phyloP scores from a whole-genome alignment of 2,329 filamentous ascomycete species.

The Apiospora sp. region DNA sequence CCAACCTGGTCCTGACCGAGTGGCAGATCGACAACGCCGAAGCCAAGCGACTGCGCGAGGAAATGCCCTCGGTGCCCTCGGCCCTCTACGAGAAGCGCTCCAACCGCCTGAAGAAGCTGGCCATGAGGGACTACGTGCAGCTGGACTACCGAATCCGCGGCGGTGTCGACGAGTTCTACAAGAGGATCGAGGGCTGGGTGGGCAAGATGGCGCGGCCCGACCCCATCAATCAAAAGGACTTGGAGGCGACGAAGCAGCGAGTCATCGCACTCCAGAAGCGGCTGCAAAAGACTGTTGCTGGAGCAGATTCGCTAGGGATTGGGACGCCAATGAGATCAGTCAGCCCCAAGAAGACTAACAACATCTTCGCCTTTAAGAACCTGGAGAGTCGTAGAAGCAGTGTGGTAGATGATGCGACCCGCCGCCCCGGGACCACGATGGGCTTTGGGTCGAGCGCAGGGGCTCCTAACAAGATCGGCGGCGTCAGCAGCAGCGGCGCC shows the following conservation, averaged over 20 bases:
- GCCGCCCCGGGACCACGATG: too few relatives aligned
- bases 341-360: neutral
- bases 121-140: slow-evolving; percentile 33
- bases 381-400: neutral
- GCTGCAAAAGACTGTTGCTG: neutral
- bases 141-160: slow-evolving; percentile 33
- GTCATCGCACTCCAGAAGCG: neutral
- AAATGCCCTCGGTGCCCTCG: slow-evolving; percentile 33
- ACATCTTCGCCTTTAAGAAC: neutral
- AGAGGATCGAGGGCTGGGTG: neutral
- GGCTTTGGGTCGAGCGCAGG: neutral
- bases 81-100: slow-evolving; percentile 31
- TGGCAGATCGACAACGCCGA: neutral
- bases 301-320: neutral
- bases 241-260: neutral
- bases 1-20: neutral
- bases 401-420: neutral
- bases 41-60: slow-evolving; percentile 3
- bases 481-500: neutral
- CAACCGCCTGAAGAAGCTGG: slow-evolving; percentile 31
- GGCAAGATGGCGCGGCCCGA: neutral
- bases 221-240: too few relatives aligned
- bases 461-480: too few relatives aligned
- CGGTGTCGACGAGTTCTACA: slow-evolving; percentile 33
- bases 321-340: neutral